A percentile compares a stretch with the other conserved stretches of the same genome.
These are phyloP conservation scores for Blastocystis sp. DNA, from an alignment of 352 stramenopile genomes.

Conservation along the genomic window DNA sequence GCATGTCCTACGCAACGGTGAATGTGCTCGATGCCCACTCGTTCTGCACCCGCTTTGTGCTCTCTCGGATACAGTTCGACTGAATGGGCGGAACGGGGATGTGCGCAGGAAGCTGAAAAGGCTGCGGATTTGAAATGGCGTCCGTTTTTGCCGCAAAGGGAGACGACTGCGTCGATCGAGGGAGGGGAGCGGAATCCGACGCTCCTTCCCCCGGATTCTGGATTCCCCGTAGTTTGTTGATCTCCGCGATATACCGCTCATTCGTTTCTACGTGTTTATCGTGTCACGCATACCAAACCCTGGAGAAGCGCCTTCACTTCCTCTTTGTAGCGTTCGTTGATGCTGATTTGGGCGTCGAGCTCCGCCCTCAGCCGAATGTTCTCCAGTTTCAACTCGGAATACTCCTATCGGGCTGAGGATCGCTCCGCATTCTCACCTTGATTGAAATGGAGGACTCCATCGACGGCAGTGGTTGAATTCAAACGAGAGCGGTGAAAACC, in stretches of 20 bases:
- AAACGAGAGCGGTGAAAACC: neutral
- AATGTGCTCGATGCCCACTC: neutral
- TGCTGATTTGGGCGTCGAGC: constrained; percentile 9
- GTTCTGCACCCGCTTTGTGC: neutral
- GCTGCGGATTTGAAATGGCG: too few relatives aligned
- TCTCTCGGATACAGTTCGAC: constrained; percentile 35
- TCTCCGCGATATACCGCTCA: neutral
- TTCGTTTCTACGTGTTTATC: constrained; percentile 15
- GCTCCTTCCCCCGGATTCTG: too few relatives aligned
- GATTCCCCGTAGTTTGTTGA: neutral
- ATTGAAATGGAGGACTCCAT: neutral
- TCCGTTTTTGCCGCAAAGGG: too few relatives aligned
- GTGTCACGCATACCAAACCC: neutral
- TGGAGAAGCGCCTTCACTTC: constrained; percentile 20
- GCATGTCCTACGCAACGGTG: neutral
- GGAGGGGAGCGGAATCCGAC: too few relatives aligned
- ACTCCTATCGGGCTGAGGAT: neutral
- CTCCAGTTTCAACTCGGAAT: constrained; percentile 61
- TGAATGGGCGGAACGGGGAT: neutral
- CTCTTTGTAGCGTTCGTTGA: constrained; percentile 14
- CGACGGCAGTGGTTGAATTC: neutral
- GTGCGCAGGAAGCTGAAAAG: too few relatives aligned
- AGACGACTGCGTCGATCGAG: too few relatives aligned
- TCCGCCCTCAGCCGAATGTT: constrained; percentile 53
- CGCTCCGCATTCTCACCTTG: neutral